phyloP scores from a whole-genome alignment of 441 rosid species.

The Eruca vesicaria region DNA sequence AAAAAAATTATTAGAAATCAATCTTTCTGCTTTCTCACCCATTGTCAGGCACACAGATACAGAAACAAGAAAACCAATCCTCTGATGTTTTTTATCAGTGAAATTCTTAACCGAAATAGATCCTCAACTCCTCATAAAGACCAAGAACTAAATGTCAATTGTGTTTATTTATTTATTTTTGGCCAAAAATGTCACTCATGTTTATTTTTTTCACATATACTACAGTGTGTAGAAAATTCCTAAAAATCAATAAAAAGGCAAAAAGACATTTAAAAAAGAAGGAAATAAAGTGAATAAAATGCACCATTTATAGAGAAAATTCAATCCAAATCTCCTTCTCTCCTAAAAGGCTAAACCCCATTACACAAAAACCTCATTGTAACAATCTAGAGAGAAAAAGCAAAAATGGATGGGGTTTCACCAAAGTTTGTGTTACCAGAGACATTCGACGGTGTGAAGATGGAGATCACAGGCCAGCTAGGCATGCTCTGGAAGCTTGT shows the following conservation, averaged over 20 bases:
- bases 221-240: not conserved
- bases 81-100: not conserved
- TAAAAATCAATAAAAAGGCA: not conserved
- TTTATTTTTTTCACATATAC: not conserved
- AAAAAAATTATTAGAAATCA: not conserved
- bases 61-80: constrained; percentile 7
- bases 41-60: constrained; percentile 21
- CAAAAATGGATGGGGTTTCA: constrained; percentile 55
- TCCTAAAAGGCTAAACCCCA: constrained; percentile 10
- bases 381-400: not conserved
- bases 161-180: too few species aligned
- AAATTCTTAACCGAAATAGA: not conserved
- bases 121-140: not conserved
- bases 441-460: constrained; percentile 60
- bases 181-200: constrained; percentile 1
- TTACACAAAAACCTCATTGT: not conserved
- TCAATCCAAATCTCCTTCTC: not conserved
- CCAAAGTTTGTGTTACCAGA: constrained; percentile 68
- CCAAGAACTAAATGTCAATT: too few species aligned
- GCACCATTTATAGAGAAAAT: constrained; percentile 30
- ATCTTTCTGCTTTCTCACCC: not conserved
- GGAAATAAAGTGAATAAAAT: not conserved
- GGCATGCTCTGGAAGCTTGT: constrained; percentile 85
- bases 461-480: constrained; percentile 66
- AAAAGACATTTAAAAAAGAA: not conserved